Conservation (phyloP, 306 rosid species). For the Fagus crenata region DNA sequence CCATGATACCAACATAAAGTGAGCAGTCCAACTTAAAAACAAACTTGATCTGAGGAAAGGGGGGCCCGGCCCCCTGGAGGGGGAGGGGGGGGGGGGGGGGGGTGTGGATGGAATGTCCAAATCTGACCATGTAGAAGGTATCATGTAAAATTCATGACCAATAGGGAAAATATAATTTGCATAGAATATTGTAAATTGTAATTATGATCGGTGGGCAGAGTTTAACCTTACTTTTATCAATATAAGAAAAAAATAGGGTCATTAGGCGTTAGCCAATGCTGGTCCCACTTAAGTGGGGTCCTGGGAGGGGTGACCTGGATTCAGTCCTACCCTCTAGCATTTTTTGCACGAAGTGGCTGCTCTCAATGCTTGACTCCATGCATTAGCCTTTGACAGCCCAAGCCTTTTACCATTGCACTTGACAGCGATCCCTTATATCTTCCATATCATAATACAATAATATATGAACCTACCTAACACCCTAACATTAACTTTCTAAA, state of each 20-base stretch:
- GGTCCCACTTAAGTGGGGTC: too few species aligned
- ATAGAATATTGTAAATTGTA: neutral
- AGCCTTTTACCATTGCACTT: too few species aligned
- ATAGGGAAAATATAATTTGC: too few species aligned
- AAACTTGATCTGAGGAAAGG: too few species aligned
- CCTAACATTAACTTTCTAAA: neutral
- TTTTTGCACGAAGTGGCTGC: too few species aligned
- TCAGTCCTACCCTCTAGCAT: too few species aligned
- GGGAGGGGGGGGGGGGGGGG: neutral
- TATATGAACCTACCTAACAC: neutral
- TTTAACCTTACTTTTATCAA: neutral
- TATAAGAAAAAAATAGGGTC: neutral
- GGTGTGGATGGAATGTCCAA: neutral
- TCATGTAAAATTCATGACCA: neutral
- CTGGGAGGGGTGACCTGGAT: too few species aligned
- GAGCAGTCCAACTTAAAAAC: too few species aligned
- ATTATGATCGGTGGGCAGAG: neutral
- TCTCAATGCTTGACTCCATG: too few species aligned
- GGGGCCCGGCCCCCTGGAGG: neutral
- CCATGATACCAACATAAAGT: neutral
- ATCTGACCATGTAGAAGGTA: neutral
- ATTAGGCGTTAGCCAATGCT: too few species aligned
- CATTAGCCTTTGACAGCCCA: too few species aligned
- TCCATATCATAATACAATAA: neutral
- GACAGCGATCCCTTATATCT: too few species aligned